Percentiles rank a stretch among this genome's conserved stretches.
Evolutionary conservation across 2,329 filamentous ascomycete genomes (phyloP).

Genomic region (Xenosphaeropsis pyriputrescens): DNA sequence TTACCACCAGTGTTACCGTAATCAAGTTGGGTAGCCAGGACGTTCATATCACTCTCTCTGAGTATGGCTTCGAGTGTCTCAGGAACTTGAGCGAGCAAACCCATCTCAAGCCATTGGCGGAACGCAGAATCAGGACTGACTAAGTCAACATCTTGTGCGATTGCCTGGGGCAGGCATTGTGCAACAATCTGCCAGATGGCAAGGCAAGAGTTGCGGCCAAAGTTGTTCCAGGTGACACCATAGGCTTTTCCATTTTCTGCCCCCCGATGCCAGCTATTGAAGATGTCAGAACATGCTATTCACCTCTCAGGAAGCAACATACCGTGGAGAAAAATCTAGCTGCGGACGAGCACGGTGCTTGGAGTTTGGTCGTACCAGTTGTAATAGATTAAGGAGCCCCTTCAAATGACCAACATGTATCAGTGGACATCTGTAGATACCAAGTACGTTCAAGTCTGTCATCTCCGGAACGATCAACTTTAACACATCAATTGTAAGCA

Average conservation of each 20-base stretch:
- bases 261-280: conserved; percentile 4
- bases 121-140: conserved; percentile 6
- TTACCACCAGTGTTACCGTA: conserved; percentile 3
- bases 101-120: conserved; percentile 12
- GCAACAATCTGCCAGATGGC: conserved; percentile 11
- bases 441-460: conserved; percentile 10
- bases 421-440: conserved; percentile 14
- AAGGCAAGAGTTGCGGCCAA: conserved; percentile 4
- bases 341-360: too few species aligned
- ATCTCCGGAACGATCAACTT: conserved; percentile 12
- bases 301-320: too few species aligned
- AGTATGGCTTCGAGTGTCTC: conserved; percentile 7
- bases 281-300: too few species aligned
- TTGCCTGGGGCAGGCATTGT: conserved; percentile 6
- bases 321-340: too few species aligned
- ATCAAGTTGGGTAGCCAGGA: conserved; percentile 8
- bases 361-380: conserved; percentile 2
- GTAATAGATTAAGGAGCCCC: conserved; percentile 11
- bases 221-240: conserved; percentile 15
- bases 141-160: conserved; percentile 9
- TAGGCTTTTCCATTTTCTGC: conserved; percentile 9
- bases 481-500: conserved; percentile 10
- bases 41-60: background rate
- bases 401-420: conserved; percentile 11
- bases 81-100: conserved; percentile 9